Base-by-base conservation (phyloP, 2,329 filamentous ascomycete genomes). In the Diplodia seriata region DNA sequence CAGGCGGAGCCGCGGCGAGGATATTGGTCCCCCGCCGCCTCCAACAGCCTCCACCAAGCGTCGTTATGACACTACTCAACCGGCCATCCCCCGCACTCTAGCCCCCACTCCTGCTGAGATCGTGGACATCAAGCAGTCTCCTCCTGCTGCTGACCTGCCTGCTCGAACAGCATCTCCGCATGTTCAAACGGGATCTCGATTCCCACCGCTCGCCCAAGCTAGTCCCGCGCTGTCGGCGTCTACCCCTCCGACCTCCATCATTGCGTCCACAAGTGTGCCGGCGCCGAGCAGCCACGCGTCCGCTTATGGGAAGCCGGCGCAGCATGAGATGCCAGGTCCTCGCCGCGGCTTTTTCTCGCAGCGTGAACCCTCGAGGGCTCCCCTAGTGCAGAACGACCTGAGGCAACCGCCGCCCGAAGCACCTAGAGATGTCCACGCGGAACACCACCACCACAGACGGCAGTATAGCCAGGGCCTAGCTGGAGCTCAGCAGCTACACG, bases 31-130 rank as follows among this genome's bases (percentile, higher is more conserved):
- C 62, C 81, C 82, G 40, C 83, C 83, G 12, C 80, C 80, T n/a
- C 82, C 83, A 2, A 83, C 82, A 36, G 81, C 81, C 14, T 80
- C 82, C 61, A 71, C 74, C 53, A 84, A 84, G 72, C 77, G 82
- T 70, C 81, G 82, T 57, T 83, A 83, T 68, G 82, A 85, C 67
- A 76, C 77, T 50, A 78, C 78, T 64, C 77, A 77, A 12, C 74
- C 74, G 61, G 72, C 77, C 15, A 73, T 75, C 66, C 73, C 76
- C 20, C 80, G 82, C 9, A 75, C 80, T 43, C 75, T 84, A 67
- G 82, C 81, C 38, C 81, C 81, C 12, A 82, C 78, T 51, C 72
- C 77, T 6, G 81, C 77, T n/a, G 83, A 82, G 47, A 73, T 74
- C 7, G 75, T 77, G 68, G 79, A 84, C 49, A 68, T 79, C 26